A percentile compares a stretch with the other conserved stretches of the same genome.
Conservation (phyloP, 176 grass and related monocot genomes). For the Oryza nivara region DNA sequence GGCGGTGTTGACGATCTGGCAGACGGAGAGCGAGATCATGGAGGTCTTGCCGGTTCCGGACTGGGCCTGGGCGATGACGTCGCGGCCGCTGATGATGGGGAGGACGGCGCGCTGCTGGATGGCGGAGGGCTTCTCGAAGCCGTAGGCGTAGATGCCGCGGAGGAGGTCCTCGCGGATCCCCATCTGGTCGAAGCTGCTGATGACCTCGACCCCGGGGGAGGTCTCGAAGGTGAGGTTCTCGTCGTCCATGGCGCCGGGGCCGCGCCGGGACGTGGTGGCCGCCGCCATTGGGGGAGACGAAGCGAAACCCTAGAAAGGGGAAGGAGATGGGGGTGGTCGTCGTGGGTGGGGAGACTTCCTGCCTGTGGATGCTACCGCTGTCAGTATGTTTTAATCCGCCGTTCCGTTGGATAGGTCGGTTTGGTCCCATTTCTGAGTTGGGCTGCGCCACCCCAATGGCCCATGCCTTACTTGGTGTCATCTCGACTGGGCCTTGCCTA, state of each 20-base stretch:
- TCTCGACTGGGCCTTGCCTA: too few species aligned
- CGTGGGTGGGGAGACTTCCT: too few species aligned
- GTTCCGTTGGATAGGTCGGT: too few species aligned
- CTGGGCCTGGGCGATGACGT: constrained; percentile 96
- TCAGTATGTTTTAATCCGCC: too few species aligned
- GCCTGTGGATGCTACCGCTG: too few species aligned
- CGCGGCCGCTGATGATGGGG: constrained; percentile 82
- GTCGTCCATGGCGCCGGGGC: constrained; percentile 62
- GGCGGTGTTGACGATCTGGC: constrained; percentile 84
- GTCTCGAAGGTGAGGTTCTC: constrained; percentile 91
- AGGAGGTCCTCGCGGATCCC: constrained; percentile 93
- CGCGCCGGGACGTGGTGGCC: constrained; percentile 48
- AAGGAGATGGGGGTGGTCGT: neutral
- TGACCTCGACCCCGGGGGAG: constrained; percentile 81
- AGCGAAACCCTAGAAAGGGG: neutral
- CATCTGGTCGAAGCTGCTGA: constrained; percentile 93
- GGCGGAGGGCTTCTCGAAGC: constrained; percentile 97
- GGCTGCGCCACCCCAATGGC: too few species aligned
- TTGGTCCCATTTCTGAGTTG: too few species aligned
- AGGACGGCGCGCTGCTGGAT: constrained; percentile 99
- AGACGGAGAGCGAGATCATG: constrained; percentile 93
- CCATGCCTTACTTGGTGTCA: too few species aligned
- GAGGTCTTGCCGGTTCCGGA: constrained; percentile 98
- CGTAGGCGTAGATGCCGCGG: constrained; percentile 87
- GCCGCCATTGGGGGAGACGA: neutral